Base-by-base conservation (phyloP, 2,329 filamentous ascomycete genomes). In the Cyclaneusma minus region DNA sequence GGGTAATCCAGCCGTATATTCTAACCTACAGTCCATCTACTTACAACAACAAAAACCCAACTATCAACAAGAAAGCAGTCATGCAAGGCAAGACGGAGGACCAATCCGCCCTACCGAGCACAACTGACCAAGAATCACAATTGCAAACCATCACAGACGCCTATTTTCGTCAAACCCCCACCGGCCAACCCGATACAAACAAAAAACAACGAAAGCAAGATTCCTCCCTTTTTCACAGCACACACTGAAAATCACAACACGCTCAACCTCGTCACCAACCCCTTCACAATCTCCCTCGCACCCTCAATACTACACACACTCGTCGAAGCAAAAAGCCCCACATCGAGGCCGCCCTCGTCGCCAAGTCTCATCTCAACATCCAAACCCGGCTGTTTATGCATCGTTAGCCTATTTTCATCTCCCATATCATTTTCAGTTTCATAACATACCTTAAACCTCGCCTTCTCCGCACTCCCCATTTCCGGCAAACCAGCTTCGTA, bases 341-440 rank as follows among this genome's bases (percentile, higher is more conserved):
- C 29, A 30, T 46, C 44, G 10, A 47, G 15, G 11, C 25, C 28
- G 6, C 26, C 26, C 9, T 33, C 33, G 11, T 28, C 34, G 5
- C 35, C 26, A 21, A 43, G 40, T 22, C 39, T 34, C 1, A 49
- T 24, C 21, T 49, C 45, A 14, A 49, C 28, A 41, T 49, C 45
- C 4, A 48, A n/a, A n/a, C n/a, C 27, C 1, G 43, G 35, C 18
- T 42, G 33, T 44, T 48, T 20, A 17, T 21, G 6, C 13, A n/a
- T 7, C 7, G 14, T 35, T 32, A 35, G 24, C 7, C 16, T 13
- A 16, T 19, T 23, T 28, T 19, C 18, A 13, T 22, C 32, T 43
- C 21, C 10, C 12, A 8, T 3, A 22, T 23, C 13, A 5, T 13
- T 23, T 34, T 25, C 5, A 21, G 7, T 15, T 24, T 19, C 16